These are phyloP conservation scores for Tetrapyrgos nigripes DNA, from an alignment of 1,284 basidiomycete genomes.

Conservation along the genomic window DNA sequence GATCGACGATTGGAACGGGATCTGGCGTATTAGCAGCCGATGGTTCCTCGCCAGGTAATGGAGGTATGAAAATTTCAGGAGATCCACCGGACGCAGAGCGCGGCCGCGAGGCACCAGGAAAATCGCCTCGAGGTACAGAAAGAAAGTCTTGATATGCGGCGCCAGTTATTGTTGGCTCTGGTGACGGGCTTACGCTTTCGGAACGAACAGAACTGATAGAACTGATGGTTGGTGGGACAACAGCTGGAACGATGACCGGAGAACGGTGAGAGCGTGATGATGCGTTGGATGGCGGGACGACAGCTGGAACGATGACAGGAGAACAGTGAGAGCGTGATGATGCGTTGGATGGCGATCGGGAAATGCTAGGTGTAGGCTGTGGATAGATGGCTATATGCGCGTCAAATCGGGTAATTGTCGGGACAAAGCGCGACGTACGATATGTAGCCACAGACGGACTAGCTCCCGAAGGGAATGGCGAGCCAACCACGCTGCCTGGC, in stretches of 20 bases:
- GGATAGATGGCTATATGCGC: background rate
- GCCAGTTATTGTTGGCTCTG: background rate
- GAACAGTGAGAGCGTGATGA: background rate
- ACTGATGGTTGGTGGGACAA: background rate
- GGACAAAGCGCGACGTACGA: background rate
- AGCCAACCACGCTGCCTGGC: background rate
- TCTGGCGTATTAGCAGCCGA: background rate
- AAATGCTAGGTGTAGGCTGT: background rate
- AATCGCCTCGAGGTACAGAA: background rate
- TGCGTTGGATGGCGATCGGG: background rate
- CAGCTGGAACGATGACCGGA: background rate
- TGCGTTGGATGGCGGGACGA: background rate
- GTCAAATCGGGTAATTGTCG: background rate
- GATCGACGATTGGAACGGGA: conserved; percentile 9
- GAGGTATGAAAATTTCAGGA: conserved; percentile 15
- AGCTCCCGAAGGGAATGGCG: background rate
- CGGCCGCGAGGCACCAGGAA: background rate
- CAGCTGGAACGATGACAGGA: background rate
- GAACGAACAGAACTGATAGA: too few relatives aligned
- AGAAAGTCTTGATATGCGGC: background rate
- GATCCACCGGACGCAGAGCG: background rate
- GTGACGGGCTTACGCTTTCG: background rate
- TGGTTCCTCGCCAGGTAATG: background rate
- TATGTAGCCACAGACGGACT: background rate
- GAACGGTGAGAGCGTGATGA: background rate